phyloP scores from a whole-genome alignment of 2,329 filamentous ascomycete genomes.

The Clonostachys sp. region DNA sequence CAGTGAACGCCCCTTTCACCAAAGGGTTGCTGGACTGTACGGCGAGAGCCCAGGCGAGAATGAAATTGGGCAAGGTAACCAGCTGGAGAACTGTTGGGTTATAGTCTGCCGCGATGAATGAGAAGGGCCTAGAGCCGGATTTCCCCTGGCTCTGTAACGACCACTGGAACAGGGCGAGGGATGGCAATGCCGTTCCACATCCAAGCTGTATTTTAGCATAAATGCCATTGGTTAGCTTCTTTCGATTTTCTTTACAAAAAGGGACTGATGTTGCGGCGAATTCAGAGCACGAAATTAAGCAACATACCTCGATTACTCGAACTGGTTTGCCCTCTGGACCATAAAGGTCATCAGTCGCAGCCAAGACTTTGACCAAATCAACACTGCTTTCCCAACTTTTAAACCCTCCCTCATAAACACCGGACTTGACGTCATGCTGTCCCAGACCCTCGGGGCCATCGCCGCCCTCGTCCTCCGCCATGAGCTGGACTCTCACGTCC shows the following conservation, averaged over 20 bases:
- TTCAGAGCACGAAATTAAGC: neutral
- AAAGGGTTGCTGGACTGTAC: slow-evolving; percentile 25
- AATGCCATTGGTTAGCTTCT: neutral
- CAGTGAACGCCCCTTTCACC: slow-evolving; percentile 39
- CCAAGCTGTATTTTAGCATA: slow-evolving; percentile 53
- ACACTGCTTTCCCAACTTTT: slow-evolving; percentile 88
- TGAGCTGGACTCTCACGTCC: slow-evolving; percentile 76
- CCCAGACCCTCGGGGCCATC: slow-evolving; percentile 45
- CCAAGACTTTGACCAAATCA: slow-evolving; percentile 69
- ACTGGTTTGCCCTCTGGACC: slow-evolving; percentile 22
- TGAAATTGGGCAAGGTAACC: slow-evolving; percentile 73
- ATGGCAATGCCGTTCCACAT: slow-evolving; percentile 73
- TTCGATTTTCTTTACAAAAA: neutral
- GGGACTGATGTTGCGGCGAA: neutral
- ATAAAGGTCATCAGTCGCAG: slow-evolving; percentile 28
- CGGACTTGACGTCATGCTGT: slow-evolving; percentile 71
- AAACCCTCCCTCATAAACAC: slow-evolving; percentile 82
- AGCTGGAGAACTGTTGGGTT: slow-evolving; percentile 74
- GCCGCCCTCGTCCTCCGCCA: slow-evolving; percentile 60
- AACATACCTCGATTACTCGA: slow-evolving; percentile 49
- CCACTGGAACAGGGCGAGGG: slow-evolving; percentile 66
- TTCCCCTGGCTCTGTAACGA: slow-evolving; percentile 16
- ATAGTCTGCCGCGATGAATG: slow-evolving; percentile 72
- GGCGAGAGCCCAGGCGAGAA: slow-evolving; percentile 62
- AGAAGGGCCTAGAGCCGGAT: slow-evolving; percentile 26